Evolutionary conservation across 2,329 filamentous ascomycete species (phyloP).

Genomic region (Pseudocercospora crystallina): DNA sequence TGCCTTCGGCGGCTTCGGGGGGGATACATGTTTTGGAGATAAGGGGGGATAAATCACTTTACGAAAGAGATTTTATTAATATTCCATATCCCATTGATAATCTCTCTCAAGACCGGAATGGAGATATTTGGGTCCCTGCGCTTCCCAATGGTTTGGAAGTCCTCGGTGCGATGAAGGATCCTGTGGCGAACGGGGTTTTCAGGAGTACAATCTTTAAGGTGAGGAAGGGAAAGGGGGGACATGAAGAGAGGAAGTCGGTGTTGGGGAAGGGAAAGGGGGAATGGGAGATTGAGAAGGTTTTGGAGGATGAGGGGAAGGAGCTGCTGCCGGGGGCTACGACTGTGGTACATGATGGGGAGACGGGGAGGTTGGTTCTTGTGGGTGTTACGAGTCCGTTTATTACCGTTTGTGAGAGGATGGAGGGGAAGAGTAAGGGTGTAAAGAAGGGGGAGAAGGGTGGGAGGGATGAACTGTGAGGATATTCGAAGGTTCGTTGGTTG

Average conservation of each 20-base stretch:
- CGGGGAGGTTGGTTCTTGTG: conserved; percentile 20
- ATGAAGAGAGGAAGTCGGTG: background rate
- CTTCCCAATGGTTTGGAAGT: conserved; percentile 15
- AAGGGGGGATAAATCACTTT: conserved; percentile 3
- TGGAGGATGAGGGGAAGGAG: conserved; percentile 20
- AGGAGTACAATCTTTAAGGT: conserved; percentile 19
- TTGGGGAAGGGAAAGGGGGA: conserved; percentile 18
- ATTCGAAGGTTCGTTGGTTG: too few species aligned
- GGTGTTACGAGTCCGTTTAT: conserved; percentile 24
- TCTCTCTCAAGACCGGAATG: conserved; percentile 21
- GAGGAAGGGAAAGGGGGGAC: conserved; percentile 1
- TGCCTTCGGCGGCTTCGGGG: conserved; percentile 19
- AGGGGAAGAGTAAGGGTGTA: background rate
- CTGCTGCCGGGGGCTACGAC: conserved; percentile 23
- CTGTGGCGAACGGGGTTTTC: conserved; percentile 5
- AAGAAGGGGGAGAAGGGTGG: background rate
- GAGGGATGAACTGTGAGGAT: too few species aligned
- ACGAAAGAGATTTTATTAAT: conserved; percentile 14
- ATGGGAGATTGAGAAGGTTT: conserved; percentile 14
- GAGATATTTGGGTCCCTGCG: conserved; percentile 22
- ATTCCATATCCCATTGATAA: conserved; percentile 24
- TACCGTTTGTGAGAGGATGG: conserved; percentile 22
- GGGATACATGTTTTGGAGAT: conserved; percentile 20
- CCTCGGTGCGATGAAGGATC: conserved; percentile 17
- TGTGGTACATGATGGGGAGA: conserved; percentile 24